These are phyloP conservation scores for Echium plantagineum DNA, from an alignment of 257 asterid species.

Conservation along the genomic window DNA sequence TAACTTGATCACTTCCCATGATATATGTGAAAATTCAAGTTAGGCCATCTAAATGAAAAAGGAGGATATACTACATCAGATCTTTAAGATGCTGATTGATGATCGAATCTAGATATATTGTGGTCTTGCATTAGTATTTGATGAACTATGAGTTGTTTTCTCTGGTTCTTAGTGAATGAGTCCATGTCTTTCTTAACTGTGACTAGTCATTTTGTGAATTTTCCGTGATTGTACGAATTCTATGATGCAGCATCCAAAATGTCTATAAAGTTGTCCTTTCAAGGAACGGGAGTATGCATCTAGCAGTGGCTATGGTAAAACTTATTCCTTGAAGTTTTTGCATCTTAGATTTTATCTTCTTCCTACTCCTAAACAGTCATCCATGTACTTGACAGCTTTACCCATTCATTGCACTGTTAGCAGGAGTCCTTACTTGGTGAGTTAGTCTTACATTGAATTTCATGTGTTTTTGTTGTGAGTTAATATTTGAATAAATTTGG, in stretches of 20 bases:
- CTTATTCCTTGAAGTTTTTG: not conserved
- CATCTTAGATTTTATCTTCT: slow-evolving; percentile 1
- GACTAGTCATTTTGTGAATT: not conserved
- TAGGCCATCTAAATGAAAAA: slow-evolving; percentile 1
- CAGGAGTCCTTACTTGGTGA: slow-evolving; percentile 70
- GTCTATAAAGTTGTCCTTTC: slow-evolving; percentile 63
- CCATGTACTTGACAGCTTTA: slow-evolving; percentile 46
- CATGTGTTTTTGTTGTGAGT: not conserved
- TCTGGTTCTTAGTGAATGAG: not conserved
- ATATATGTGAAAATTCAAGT: no score
- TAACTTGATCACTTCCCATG: no score
- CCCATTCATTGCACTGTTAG: slow-evolving; percentile 66
- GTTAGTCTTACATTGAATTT: slow-evolving; percentile 11
- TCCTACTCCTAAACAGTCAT: slow-evolving; percentile 4
- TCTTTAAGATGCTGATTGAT: slow-evolving; percentile 64
- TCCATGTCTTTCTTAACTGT: not conserved
- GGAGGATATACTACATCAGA: slow-evolving; percentile 29
- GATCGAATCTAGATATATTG: slow-evolving; percentile 39
- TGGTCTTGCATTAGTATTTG: slow-evolving; percentile 18
- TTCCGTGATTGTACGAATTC: slow-evolving; percentile 4
- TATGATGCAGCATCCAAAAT: slow-evolving; percentile 50
- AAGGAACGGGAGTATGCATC: slow-evolving; percentile 73
- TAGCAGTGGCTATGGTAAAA: slow-evolving; percentile 83
- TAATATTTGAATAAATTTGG: not conserved
- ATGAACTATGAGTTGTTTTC: not conserved